A percentile compares a stretch with the other conserved stretches of the same genome.
These are phyloP conservation scores for Cutaneotrichosporon mucoides DNA, from an alignment of 1,284 basidiomycete species.

Conservation along the genomic window DNA sequence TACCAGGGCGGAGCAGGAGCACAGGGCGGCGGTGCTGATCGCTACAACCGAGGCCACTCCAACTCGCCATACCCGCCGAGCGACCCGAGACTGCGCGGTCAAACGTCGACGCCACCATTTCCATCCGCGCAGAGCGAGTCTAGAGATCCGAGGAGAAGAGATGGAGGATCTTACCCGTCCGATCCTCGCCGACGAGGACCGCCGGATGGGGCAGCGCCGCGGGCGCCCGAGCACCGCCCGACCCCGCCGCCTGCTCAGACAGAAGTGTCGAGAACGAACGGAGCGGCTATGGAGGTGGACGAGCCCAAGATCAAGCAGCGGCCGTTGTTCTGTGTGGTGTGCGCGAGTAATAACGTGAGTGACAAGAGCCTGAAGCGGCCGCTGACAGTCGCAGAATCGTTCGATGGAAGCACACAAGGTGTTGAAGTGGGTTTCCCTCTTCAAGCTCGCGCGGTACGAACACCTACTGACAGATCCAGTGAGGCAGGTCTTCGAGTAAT, in stretches of 20 bases:
- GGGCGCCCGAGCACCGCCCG: slow-evolving; percentile 1
- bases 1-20: background rate
- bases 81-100: background rate
- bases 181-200: slow-evolving; percentile 2
- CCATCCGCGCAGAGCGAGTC: background rate
- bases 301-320: slow-evolving; percentile 42
- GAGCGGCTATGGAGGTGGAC: slow-evolving; percentile 10
- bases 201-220: background rate
- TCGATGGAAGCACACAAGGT: slow-evolving; percentile 99
- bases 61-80: slow-evolving; percentile 2
- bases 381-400: slow-evolving; percentile 65
- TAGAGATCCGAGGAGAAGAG: background rate
- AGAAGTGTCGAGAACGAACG: slow-evolving; percentile 3
- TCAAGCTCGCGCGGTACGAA: background rate
- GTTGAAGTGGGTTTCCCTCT: slow-evolving; percentile 61
- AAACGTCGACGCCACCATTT: slow-evolving; percentile 8
- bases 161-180: background rate
- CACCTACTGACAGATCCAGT: slow-evolving; percentile 19
- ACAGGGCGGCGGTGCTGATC: background rate
- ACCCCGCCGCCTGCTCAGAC: slow-evolving; percentile 1
- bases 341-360: slow-evolving; percentile 90
- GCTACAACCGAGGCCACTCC: slow-evolving; percentile 1
- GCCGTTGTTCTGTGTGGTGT: slow-evolving; percentile 93
- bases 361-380: background rate
- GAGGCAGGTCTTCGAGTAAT: slow-evolving; percentile 87